phyloP scores from a whole-genome alignment of 2,329 filamentous ascomycete genomes.

The Diaporthe ilicicola region DNA sequence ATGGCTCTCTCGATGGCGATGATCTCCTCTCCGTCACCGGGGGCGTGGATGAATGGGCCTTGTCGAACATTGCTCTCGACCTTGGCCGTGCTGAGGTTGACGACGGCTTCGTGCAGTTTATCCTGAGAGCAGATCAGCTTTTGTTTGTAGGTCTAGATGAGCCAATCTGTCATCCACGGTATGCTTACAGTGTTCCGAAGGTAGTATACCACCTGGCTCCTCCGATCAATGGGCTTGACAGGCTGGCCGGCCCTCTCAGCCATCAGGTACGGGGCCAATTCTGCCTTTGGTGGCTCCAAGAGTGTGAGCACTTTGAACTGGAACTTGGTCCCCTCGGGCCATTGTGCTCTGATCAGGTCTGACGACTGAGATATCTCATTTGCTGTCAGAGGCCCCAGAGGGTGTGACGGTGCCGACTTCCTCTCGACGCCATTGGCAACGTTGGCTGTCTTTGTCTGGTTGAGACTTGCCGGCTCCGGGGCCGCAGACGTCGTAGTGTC shows the following conservation, averaged over 20 bases:
- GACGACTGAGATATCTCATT: constrained; percentile 63
- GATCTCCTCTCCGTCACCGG: constrained; percentile 68
- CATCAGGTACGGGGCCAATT: constrained; percentile 59
- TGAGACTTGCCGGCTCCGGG: background rate
- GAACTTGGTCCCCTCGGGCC: constrained; percentile 63
- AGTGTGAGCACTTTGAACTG: constrained; percentile 72
- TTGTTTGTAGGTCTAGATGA: background rate
- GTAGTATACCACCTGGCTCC: constrained; percentile 66
- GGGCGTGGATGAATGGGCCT: constrained; percentile 65
- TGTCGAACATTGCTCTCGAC: constrained; percentile 68
- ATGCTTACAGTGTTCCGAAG: constrained; percentile 64
- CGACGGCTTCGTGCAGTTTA: constrained; percentile 68
- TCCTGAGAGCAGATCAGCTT: constrained; percentile 48
- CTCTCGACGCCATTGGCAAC: constrained; percentile 1
- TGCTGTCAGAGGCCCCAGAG: constrained; percentile 66
- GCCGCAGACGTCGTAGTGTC: background rate
- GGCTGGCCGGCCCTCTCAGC: constrained; percentile 53
- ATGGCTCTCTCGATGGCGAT: constrained; percentile 63
- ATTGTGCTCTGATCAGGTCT: constrained; percentile 58
- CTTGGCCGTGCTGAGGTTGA: constrained; percentile 57
- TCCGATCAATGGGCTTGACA: constrained; percentile 54
- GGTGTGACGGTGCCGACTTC: constrained; percentile 49
- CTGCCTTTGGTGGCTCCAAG: constrained; percentile 63
- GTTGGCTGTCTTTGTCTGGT: constrained; percentile 11
- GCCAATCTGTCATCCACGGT: background rate